Evolutionary conservation across 1,284 basidiomycete species (phyloP), one percentile per base, ranked within the genome.

Genomic region (Phellinidium pouzarii): DNA sequence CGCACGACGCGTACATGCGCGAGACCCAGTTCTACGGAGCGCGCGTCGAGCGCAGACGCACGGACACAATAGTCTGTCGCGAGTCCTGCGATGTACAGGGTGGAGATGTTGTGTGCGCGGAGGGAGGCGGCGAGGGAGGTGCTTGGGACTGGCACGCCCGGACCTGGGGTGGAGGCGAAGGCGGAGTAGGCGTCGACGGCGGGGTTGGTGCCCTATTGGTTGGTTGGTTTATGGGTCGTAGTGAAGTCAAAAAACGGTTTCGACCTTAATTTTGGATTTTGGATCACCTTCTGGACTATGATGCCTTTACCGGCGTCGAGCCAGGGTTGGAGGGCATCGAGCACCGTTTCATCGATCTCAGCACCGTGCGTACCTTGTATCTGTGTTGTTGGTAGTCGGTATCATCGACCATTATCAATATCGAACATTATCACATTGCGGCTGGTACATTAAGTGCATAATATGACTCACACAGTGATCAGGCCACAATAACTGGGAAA

Each of bases 1-100:
- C 48, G 34, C n/a, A 57, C 36, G 25, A 54, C 37, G 29, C 20
- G 48, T 1, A 53, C 52, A n/a, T n/a, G n/a, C 14, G 44, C 34
- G 34, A 53, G 50, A 5, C 55, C 55, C n/a, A n/a, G n/a, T n/a
- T n/a, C n/a, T 6, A 52, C 51, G 12, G 42, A 27, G 8, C 37
- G 31, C 6, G 46, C 55, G 40, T 57, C 55, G n/a, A 53, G 52
- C 26, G 55, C 51, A 22, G 55, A 48, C 11, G 56, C 56, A 11
- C 56, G 53, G 14, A 59, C 58, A 31, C 58, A 59, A 37, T 57
- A 59, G 36, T 59, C 58, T 12, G 58, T 59, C 20, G 58, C 58
- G 19, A 59, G 38, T 9, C 58, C 58, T 11, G 51, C 56, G 40
- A 59, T 40, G 20, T 54, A 55, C 12, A 59, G 17, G 7, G 44